phyloP scores from a whole-genome alignment of 2,329 filamentous ascomycete species.

The Aspergillus ruber region DNA sequence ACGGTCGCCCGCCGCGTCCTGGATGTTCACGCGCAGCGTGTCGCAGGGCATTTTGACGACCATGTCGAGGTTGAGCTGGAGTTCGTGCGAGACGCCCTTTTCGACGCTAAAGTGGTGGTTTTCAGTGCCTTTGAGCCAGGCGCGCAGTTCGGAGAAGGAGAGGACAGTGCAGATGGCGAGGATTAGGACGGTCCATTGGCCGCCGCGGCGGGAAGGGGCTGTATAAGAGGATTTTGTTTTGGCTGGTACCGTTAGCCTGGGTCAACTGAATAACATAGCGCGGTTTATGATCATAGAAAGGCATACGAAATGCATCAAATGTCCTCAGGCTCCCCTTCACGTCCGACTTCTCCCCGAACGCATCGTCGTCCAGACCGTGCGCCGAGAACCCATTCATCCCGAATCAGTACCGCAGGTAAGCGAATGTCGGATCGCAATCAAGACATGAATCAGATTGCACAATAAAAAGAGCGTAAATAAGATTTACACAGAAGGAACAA shows the following conservation, averaged over 20 bases:
- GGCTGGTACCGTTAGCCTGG: conserved; percentile 47
- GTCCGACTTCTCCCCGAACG: conserved; percentile 67
- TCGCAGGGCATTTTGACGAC: conserved; percentile 82
- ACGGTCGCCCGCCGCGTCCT: conserved; percentile 87
- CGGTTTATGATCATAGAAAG: background rate
- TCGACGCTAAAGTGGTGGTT: conserved; percentile 90
- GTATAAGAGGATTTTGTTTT: conserved; percentile 95
- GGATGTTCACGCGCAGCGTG: conserved; percentile 91
- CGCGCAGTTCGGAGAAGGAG: conserved; percentile 66
- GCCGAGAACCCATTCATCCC: conserved; percentile 74
- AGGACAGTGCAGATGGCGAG: conserved; percentile 67
- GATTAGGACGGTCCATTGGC: conserved; percentile 88
- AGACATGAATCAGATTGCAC: conserved; percentile 19
- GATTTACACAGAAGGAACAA: conserved; percentile 1
- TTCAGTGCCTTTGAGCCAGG: conserved; percentile 80
- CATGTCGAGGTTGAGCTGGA: conserved; percentile 95
- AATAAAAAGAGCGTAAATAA: conserved; percentile 4
- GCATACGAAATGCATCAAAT: conserved; percentile 94
- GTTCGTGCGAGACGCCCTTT: conserved; percentile 75
- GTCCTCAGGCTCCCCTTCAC: conserved; percentile 58
- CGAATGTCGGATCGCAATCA: conserved; percentile 6
- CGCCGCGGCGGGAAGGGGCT: conserved; percentile 73
- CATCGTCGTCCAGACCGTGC: conserved; percentile 65
- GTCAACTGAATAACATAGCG: conserved; percentile 4
- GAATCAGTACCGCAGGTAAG: conserved; percentile 14